A percentile compares a stretch with the other conserved stretches of the same genome.
These are phyloP conservation scores for Kitagawia praeruptora DNA, from an alignment of 129 eudicot species.

Conservation along the genomic window DNA sequence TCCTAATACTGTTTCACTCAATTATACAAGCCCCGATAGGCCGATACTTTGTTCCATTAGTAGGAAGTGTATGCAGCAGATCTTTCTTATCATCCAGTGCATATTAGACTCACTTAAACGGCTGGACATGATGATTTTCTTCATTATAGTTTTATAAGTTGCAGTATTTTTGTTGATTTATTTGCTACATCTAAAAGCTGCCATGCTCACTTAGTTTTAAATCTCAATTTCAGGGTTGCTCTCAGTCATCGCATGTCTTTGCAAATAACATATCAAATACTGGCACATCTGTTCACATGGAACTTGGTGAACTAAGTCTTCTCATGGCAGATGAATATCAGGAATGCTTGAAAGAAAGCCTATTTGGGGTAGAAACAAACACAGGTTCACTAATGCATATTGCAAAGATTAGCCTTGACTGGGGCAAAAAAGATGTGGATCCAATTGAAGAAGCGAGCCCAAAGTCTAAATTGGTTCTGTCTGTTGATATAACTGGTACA, in stretches of 20 bases:
- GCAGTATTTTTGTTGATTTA: not conserved
- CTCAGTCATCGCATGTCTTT: constrained; percentile 90
- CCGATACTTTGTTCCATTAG: not conserved
- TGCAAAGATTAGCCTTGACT: constrained; percentile 77
- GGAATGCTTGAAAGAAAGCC: constrained; percentile 74
- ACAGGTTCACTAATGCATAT: constrained; percentile 73
- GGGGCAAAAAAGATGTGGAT: constrained; percentile 81
- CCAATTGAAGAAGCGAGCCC: constrained; percentile 48
- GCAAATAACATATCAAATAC: constrained; percentile 89
- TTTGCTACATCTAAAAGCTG: not conserved
- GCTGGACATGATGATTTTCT: not conserved
- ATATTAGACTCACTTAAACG: not conserved
- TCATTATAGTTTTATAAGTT: not conserved
- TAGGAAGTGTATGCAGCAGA: not conserved
- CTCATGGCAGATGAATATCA: constrained; percentile 96
- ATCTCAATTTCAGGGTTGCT: constrained; percentile 69
- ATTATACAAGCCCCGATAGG: not conserved
- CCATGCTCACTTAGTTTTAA: not conserved
- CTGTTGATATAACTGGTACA: constrained; percentile 82
- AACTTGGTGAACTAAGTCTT: constrained; percentile 89
- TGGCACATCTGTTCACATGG: constrained; percentile 76
- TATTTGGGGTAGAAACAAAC: constrained; percentile 87
- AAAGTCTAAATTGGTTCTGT: constrained; percentile 46
- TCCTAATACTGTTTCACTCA: not conserved
- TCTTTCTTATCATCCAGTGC: not conserved